Evolutionary conservation across 352 stramenopile species (phyloP).

Genomic region (Aphanomyces stellatus): DNA sequence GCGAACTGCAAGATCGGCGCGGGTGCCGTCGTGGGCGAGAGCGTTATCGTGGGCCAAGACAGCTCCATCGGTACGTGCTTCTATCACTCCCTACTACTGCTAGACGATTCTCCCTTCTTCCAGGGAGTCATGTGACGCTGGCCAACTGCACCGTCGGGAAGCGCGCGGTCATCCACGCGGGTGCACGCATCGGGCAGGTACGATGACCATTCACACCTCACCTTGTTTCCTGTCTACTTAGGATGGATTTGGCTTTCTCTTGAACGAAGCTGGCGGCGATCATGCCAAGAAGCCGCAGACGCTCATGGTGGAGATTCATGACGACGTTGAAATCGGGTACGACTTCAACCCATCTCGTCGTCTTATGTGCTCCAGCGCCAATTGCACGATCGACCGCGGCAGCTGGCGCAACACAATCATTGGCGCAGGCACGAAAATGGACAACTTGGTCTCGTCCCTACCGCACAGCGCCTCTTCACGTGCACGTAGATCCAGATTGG

Average conservation of each 20-base stretch:
- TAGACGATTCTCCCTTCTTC: too few species aligned
- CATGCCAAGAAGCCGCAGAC: slow-evolving; percentile 80
- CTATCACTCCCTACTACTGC: too few species aligned
- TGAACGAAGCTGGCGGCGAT: slow-evolving; percentile 33
- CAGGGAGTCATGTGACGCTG: slow-evolving; percentile 42
- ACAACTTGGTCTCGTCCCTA: slow-evolving; percentile 49
- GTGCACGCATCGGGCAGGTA: slow-evolving; percentile 58
- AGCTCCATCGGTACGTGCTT: slow-evolving; percentile 30
- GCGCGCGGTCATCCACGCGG: slow-evolving; percentile 61
- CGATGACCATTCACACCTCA: too few species aligned
- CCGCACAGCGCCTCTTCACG: not conserved
- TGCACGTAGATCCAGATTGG: slow-evolving; percentile 67
- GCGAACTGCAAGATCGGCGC: slow-evolving; percentile 41
- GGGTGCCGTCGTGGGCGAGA: slow-evolving; percentile 45
- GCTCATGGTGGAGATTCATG: slow-evolving; percentile 61
- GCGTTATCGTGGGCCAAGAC: slow-evolving; percentile 50
- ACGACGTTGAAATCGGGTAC: slow-evolving; percentile 79
- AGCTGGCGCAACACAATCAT: slow-evolving; percentile 80
- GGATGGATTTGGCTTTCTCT: slow-evolving; percentile 75
- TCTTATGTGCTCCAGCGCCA: slow-evolving; percentile 36
- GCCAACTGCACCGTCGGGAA: slow-evolving; percentile 57
- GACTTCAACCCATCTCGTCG: not conserved
- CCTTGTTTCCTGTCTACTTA: slow-evolving; percentile 19
- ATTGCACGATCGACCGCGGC: slow-evolving; percentile 71
- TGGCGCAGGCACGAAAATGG: slow-evolving; percentile 62